phyloP scores from a whole-genome alignment of 2,329 filamentous ascomycete genomes.

The Drechmeria coniospora region DNA sequence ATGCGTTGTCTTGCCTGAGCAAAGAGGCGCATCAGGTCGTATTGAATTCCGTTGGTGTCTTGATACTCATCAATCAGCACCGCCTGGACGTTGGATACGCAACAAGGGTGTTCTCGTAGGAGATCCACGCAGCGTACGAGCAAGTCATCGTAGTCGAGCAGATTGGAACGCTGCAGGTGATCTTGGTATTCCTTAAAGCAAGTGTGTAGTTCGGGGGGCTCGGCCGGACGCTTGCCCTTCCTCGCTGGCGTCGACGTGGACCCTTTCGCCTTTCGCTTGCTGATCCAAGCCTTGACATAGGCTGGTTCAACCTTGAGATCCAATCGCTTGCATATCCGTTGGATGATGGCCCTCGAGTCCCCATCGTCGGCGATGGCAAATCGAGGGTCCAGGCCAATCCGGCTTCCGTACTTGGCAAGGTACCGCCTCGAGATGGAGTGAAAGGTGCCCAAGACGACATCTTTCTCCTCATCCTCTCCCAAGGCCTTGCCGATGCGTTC shows the following conservation, averaged over 20 bases:
- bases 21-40: conserved; percentile 82
- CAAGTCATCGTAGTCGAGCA: conserved; percentile 90
- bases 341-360: conserved; percentile 66
- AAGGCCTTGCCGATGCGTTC: conserved; percentile 68
- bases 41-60: conserved; percentile 90
- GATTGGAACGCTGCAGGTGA: conserved; percentile 57
- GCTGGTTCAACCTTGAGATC: conserved; percentile 53
- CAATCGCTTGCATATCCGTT: conserved; percentile 66
- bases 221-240: conserved; percentile 17
- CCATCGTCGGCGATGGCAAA: conserved; percentile 83
- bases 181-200: conserved; percentile 65
- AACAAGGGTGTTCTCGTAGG: conserved; percentile 55
- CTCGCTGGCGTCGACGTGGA: conserved; percentile 26
- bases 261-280: conserved; percentile 46
- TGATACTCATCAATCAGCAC: conserved; percentile 96
- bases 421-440: conserved; percentile 85
- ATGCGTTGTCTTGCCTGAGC: conserved; percentile 60
- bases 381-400: conserved; percentile 66
- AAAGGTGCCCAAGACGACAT: conserved; percentile 80
- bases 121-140: conserved; percentile 72
- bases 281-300: conserved; percentile 60
- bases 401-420: conserved; percentile 65
- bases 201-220: conserved; percentile 45
- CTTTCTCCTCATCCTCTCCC: conserved; percentile 59
- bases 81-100: conserved; percentile 77